phyloP scores from a whole-genome alignment of 2,329 filamentous ascomycete species.

The Lecanosticta acicola region DNA sequence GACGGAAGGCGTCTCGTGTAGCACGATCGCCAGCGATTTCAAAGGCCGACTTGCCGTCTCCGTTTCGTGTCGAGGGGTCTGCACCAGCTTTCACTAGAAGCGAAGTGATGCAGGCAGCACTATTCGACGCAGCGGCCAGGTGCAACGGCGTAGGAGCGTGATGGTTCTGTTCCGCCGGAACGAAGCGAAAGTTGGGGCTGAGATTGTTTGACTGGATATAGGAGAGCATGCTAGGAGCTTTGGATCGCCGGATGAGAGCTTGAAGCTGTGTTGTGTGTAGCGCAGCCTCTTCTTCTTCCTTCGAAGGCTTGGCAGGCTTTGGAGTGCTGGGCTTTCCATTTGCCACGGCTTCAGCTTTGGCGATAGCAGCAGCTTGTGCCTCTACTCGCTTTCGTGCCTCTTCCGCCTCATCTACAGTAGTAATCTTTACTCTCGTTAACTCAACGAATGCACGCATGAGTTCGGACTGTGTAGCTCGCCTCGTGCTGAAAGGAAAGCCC shows the following conservation, averaged over 20 bases:
- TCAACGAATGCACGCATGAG: constrained; percentile 93
- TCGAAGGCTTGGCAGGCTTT: constrained; percentile 60
- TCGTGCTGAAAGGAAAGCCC: constrained; percentile 88
- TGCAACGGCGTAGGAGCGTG: constrained; percentile 82
- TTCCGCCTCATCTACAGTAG: constrained; percentile 65
- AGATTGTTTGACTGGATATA: constrained; percentile 76
- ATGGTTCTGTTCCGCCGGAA: constrained; percentile 64
- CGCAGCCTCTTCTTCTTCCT: constrained; percentile 75
- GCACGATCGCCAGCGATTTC: constrained; percentile 79
- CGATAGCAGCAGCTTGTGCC: constrained; percentile 38
- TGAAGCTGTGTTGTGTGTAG: constrained; percentile 87
- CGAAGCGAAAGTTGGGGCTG: constrained; percentile 66
- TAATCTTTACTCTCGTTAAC: constrained; percentile 81
- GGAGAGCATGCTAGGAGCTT: constrained; percentile 76
- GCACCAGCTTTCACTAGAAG: constrained; percentile 69
- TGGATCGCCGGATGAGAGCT: constrained; percentile 80
- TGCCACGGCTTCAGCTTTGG: constrained; percentile 31
- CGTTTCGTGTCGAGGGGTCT: constrained; percentile 65
- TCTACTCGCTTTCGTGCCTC: constrained; percentile 46
- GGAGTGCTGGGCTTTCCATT: constrained; percentile 46
- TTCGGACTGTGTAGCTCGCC: constrained; percentile 86
- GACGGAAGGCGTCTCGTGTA: constrained; percentile 85
- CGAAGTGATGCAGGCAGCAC: constrained; percentile 68
- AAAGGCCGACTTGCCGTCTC: constrained; percentile 77
- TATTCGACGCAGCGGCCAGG: constrained; percentile 75